Evolutionary conservation across 2,329 filamentous ascomycete species (phyloP).

Genomic region (Triangularia setosa): DNA sequence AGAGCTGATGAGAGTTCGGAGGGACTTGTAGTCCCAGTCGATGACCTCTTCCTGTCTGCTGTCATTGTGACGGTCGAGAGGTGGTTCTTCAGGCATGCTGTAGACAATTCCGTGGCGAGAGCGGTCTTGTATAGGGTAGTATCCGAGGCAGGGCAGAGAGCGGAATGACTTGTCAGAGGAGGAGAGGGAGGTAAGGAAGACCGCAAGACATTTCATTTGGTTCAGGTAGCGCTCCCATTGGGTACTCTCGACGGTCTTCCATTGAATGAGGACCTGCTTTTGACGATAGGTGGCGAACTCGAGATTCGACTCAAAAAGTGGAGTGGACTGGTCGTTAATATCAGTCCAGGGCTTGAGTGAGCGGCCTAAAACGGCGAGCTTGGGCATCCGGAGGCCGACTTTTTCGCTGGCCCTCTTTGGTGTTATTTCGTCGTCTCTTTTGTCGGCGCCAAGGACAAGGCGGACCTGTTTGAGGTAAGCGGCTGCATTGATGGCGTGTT

Average conservation of each 20-base stretch:
- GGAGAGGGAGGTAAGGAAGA: constrained; percentile 20
- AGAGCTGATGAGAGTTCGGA: constrained; percentile 15
- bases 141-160: constrained; percentile 21
- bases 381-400: background rate
- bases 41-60: background rate
- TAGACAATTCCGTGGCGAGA: constrained; percentile 22
- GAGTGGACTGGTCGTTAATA: background rate
- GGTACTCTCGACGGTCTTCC: constrained; percentile 16
- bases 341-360: constrained; percentile 3
- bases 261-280: constrained; percentile 22
- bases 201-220: constrained; percentile 21
- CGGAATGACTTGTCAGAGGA: constrained; percentile 20
- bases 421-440: constrained; percentile 23
- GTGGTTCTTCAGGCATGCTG: constrained; percentile 5
- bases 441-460: constrained; percentile 21
- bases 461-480: constrained; percentile 24
- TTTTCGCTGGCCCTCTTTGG: constrained; percentile 7
- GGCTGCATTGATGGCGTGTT: constrained; percentile 20
- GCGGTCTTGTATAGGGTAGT: constrained; percentile 14
- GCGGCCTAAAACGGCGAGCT: background rate
- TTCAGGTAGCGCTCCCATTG: constrained; percentile 18
- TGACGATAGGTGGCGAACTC: constrained; percentile 21
- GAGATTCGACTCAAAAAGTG: constrained; percentile 5
- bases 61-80: background rate
- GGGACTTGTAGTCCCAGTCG: constrained; percentile 18